Evolutionary conservation across 2,329 filamentous ascomycete species (phyloP).

Genomic region (Pseudogymnoascus sp.): DNA sequence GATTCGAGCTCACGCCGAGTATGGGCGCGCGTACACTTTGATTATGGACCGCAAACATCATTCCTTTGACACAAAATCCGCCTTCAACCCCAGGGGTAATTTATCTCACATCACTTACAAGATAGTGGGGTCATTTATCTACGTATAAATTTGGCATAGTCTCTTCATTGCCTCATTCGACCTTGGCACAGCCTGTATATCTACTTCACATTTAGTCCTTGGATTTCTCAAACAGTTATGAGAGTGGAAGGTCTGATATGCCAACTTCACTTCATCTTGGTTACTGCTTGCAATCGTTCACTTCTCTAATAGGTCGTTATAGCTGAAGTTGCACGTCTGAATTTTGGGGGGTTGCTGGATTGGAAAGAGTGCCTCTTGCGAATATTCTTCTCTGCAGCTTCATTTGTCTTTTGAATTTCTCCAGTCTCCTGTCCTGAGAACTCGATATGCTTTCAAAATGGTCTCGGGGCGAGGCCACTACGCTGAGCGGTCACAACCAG

Average conservation of each 20-base stretch:
- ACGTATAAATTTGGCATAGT: constrained; percentile 22
- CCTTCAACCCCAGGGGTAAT: constrained; percentile 18
- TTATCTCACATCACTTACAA: constrained; percentile 16
- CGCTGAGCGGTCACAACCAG: constrained; percentile 12
- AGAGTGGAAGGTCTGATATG: constrained; percentile 13
- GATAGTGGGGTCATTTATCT: constrained; percentile 12
- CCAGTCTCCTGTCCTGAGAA: not conserved
- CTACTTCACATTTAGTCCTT: constrained; percentile 13
- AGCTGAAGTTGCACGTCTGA: constrained; percentile 19
- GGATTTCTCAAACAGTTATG: constrained; percentile 12
- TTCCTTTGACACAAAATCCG: constrained; percentile 10
- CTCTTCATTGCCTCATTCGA: constrained; percentile 17
- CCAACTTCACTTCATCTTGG: constrained; percentile 17
- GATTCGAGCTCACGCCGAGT: not conserved
- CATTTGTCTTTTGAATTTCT: not conserved
- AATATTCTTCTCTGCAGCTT: not conserved
- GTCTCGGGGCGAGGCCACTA: constrained; percentile 16
- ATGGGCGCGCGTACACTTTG: not conserved
- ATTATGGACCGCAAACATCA: not conserved
- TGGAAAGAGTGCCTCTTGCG: constrained; percentile 12
- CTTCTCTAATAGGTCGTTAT: constrained; percentile 16
- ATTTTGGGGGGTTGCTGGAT: constrained; percentile 15
- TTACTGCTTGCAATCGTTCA: constrained; percentile 13
- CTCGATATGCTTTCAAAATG: constrained; percentile 22
- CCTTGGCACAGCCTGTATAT: constrained; percentile 22